Evolutionary conservation across 768 basidiomycete species (phyloP).

Genomic region (Auriscalpium vulgare): DNA sequence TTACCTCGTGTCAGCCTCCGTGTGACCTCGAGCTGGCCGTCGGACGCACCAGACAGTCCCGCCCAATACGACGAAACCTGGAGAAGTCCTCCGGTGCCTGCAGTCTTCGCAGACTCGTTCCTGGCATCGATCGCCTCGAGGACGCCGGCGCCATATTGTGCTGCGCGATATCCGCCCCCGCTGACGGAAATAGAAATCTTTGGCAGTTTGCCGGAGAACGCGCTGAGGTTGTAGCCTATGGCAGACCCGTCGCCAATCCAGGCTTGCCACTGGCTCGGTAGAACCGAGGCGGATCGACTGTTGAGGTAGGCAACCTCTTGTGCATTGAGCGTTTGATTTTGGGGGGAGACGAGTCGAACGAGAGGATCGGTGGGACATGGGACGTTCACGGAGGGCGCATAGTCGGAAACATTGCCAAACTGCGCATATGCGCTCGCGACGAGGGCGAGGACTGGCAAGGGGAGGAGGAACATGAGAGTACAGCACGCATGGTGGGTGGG

Average conservation of each 20-base stretch:
- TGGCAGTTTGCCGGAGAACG: slow-evolving; percentile 35
- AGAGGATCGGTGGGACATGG: slow-evolving; percentile 44
- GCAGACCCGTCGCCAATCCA: slow-evolving; percentile 51
- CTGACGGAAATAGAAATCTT: slow-evolving; percentile 58
- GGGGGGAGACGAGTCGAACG: slow-evolving; percentile 42
- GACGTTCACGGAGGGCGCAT: slow-evolving; percentile 42
- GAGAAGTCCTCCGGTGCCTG: slow-evolving; percentile 59
- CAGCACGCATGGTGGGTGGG: neutral
- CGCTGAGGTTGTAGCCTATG: slow-evolving; percentile 44
- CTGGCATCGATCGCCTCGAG: slow-evolving; percentile 53
- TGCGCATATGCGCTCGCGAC: neutral
- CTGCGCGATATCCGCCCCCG: slow-evolving; percentile 65
- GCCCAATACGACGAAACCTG: slow-evolving; percentile 66
- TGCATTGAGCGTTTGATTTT: slow-evolving; percentile 43
- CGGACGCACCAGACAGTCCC: slow-evolving; percentile 50
- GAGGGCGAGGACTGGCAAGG: neutral
- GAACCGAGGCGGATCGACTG: slow-evolving; percentile 30
- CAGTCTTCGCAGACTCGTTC: slow-evolving; percentile 46
- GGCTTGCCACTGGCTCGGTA: slow-evolving; percentile 43
- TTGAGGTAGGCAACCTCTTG: slow-evolving; percentile 41
- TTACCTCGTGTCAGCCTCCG: neutral
- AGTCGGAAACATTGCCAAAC: slow-evolving; percentile 30
- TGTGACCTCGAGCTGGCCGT: neutral
- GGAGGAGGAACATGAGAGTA: neutral
- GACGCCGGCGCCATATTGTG: slow-evolving; percentile 56